These are phyloP conservation scores for Hanseniaspora pseudoguilliermondii DNA, from an alignment of 805 yeast genomes.

Conservation along the genomic window DNA sequence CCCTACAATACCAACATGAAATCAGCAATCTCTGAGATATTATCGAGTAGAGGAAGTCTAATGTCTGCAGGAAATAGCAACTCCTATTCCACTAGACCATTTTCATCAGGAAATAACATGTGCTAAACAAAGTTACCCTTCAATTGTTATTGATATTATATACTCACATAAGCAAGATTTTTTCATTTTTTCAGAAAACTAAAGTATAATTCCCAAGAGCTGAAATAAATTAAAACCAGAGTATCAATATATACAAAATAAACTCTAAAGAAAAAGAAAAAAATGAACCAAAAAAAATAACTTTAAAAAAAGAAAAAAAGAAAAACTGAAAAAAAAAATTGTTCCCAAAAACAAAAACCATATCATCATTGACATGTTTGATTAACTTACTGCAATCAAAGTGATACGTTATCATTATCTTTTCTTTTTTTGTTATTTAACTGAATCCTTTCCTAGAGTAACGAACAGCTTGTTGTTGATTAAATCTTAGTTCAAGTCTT, in stretches of 20 bases:
- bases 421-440: conserved; percentile 19
- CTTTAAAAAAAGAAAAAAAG: not conserved
- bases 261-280: not conserved
- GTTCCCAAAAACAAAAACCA: not conserved
- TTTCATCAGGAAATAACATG: not conserved
- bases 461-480: conserved; percentile 35
- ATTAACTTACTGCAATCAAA: not conserved
- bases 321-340: not conserved
- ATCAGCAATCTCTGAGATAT: not conserved
- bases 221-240: not conserved
- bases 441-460: conserved; percentile 44
- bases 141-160: no score
- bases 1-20: not conserved
- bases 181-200: no score
- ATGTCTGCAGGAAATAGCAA: not conserved
- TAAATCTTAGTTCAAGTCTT: conserved; percentile 29
- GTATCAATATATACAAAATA: not conserved
- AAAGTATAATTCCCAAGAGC: not conserved
- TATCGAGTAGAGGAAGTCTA: conserved; percentile 1
- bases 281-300: not conserved
- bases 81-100: not conserved
- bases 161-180: no score
- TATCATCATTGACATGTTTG: not conserved
- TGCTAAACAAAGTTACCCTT: conserved; percentile 11
- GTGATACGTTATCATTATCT: not conserved